Percentiles rank a stretch among this genome's conserved stretches.
Conservation (phyloP, 257 asterid species). For the Ilex asprella region DNA sequence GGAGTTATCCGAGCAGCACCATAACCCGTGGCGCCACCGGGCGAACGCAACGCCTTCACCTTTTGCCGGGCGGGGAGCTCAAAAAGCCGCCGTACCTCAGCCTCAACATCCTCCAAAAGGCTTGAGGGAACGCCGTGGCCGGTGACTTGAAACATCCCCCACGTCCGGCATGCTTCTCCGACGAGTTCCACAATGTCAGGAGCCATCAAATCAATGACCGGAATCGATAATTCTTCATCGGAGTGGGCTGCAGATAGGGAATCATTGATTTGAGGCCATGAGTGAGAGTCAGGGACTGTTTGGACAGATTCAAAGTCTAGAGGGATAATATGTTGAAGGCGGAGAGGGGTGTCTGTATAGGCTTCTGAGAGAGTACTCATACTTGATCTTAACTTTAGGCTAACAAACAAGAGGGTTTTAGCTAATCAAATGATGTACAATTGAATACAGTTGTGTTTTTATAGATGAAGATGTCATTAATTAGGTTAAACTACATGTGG, state of each 20-base stretch:
- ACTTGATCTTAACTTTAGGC: no score
- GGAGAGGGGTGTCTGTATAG: conserved; percentile 37
- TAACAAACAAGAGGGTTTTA: no score
- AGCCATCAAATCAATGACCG: conserved; percentile 41
- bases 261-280: conserved; percentile 31
- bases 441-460: no score
- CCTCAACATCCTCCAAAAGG: conserved; percentile 43
- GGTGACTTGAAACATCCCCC: conserved; percentile 58
- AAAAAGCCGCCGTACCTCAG: conserved; percentile 38
- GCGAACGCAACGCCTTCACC: conserved; percentile 39
- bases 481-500: no score
- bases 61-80: conserved; percentile 40
- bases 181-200: conserved; percentile 38
- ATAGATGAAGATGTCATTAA: no score
- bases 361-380: conserved; percentile 41
- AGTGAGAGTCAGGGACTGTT: conserved; percentile 56
- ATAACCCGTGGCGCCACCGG: conserved; percentile 62
- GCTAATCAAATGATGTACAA: no score
- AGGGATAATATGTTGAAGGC: conserved; percentile 43
- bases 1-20: conserved; percentile 69
- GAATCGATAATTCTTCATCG: conserved; percentile 8
- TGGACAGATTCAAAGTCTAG: conserved; percentile 46
- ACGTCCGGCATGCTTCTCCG: conserved; percentile 44
- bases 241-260: not conserved
- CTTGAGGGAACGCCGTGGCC: conserved; percentile 43